Percentiles rank a stretch among this genome's conserved stretches.
Evolutionary conservation across 2,329 filamentous ascomycete genomes (phyloP).

Genomic region (Shiraia bambusicola): DNA sequence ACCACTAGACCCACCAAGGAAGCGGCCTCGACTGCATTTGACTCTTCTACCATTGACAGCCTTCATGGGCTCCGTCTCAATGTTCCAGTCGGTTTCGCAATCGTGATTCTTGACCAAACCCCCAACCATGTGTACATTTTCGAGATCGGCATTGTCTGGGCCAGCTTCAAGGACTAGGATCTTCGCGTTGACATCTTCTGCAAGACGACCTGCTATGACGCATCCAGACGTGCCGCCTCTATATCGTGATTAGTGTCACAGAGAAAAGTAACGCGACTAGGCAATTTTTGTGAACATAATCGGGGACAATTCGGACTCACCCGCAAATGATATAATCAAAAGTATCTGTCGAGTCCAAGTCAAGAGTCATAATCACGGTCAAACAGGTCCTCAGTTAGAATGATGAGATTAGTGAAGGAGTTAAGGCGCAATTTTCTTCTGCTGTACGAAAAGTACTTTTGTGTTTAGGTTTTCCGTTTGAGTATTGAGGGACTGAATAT

Average conservation of each 20-base stretch:
- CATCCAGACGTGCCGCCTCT: slow-evolving; percentile 53
- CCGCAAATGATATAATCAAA: slow-evolving; percentile 34
- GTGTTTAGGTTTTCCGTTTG: no score
- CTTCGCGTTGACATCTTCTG: slow-evolving; percentile 46
- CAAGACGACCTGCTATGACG: slow-evolving; percentile 52
- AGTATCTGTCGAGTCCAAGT: slow-evolving; percentile 17
- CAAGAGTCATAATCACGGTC: slow-evolving; percentile 17
- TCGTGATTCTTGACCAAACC: slow-evolving; percentile 54
- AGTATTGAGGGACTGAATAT: no score
- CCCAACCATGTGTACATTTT: slow-evolving; percentile 55
- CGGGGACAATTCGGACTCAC: slow-evolving; percentile 7
- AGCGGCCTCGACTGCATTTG: slow-evolving; percentile 53
- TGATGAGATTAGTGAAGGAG: no score
- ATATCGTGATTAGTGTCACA: background rate
- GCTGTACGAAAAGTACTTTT: no score
- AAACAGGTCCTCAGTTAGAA: background rate
- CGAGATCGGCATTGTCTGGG: slow-evolving; percentile 48
- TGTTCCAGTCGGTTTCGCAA: slow-evolving; percentile 55
- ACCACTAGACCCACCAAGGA: slow-evolving; percentile 54
- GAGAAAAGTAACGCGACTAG: no score
- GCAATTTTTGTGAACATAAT: no score
- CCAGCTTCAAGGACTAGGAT: slow-evolving; percentile 54
- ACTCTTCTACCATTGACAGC: slow-evolving; percentile 49
- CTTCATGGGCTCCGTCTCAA: slow-evolving; percentile 46
- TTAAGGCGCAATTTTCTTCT: no score